Conservation (phyloP, 2,329 filamentous ascomycete species). For the Fusarium stilboides region DNA sequence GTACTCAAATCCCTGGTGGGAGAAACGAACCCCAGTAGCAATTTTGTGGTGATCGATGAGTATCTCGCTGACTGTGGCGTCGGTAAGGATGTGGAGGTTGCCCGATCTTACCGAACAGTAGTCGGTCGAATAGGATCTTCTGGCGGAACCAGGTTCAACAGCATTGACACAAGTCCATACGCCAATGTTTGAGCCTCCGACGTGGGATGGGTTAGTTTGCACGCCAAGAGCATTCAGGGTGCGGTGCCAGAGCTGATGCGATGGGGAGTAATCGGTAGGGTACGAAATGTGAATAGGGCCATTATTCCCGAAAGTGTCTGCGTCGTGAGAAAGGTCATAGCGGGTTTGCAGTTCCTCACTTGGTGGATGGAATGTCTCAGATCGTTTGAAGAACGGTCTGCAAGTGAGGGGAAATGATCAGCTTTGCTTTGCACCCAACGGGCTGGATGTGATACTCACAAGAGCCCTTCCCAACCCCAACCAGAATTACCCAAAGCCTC, state of each 20-base stretch:
- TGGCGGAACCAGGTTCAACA: constrained; percentile 62
- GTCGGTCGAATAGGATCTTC: constrained; percentile 64
- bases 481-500: constrained; percentile 69
- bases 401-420: constrained; percentile 11
- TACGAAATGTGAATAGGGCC: constrained; percentile 68
- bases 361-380: constrained; percentile 63
- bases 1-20: constrained; percentile 55
- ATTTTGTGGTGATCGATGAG: constrained; percentile 42
- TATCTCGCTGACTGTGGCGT: constrained; percentile 50
- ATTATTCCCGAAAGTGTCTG: constrained; percentile 58
- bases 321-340: constrained; percentile 58
- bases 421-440: background rate
- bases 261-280: constrained; percentile 56
- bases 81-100: constrained; percentile 59
- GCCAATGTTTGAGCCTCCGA: constrained; percentile 66
- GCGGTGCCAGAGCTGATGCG: constrained; percentile 64
- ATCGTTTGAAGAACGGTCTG: constrained; percentile 66
- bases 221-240: constrained; percentile 63
- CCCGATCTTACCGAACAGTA: constrained; percentile 60
- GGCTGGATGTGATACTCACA: constrained; percentile 48
- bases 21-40: constrained; percentile 55
- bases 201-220: constrained; percentile 59
- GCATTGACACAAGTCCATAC: constrained; percentile 66
- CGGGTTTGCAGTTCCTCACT: constrained; percentile 53
- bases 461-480: constrained; percentile 67